phyloP scores from a whole-genome alignment of 148 eudicot species.

The Arctostaphylos glauca region DNA sequence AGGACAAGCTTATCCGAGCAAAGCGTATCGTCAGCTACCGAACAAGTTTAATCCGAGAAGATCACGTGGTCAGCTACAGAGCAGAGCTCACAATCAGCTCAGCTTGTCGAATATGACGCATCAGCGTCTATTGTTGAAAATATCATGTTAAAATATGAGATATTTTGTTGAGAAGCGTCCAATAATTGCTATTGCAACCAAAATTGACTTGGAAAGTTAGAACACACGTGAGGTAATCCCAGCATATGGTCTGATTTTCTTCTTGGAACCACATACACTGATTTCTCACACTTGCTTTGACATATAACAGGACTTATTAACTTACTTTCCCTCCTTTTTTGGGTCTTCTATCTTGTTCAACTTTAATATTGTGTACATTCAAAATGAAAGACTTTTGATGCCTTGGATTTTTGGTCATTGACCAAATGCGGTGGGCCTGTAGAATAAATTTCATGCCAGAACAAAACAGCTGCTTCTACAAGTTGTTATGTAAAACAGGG shows the following conservation, averaged over 20 bases:
- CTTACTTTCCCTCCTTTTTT: not conserved
- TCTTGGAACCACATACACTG: not conserved
- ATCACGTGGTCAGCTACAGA: too few relatives aligned
- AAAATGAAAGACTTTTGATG: not conserved
- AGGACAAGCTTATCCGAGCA: too few relatives aligned
- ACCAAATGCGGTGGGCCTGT: not conserved
- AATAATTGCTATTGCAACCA: not conserved
- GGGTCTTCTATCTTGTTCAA: not conserved
- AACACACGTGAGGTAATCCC: not conserved
- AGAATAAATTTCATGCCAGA: not conserved
- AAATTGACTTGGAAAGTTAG: not conserved
- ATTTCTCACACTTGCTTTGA: not conserved
- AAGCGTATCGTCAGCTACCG: too few relatives aligned
- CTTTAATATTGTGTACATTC: not conserved
- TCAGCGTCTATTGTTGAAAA: too few relatives aligned
- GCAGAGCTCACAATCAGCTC: too few relatives aligned
- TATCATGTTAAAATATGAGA: too few relatives aligned
- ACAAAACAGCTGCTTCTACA: not conserved
- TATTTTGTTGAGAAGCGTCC: too few relatives aligned
- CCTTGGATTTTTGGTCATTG: not conserved
- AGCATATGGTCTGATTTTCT: not conserved
- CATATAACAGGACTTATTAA: not conserved
- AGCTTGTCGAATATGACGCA: too few relatives aligned
- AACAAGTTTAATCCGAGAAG: too few relatives aligned
- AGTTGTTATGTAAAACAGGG: not conserved